Evolutionary conservation across 2,329 filamentous ascomycete species (phyloP).

Genomic region (Verticillium albo-atrum): DNA sequence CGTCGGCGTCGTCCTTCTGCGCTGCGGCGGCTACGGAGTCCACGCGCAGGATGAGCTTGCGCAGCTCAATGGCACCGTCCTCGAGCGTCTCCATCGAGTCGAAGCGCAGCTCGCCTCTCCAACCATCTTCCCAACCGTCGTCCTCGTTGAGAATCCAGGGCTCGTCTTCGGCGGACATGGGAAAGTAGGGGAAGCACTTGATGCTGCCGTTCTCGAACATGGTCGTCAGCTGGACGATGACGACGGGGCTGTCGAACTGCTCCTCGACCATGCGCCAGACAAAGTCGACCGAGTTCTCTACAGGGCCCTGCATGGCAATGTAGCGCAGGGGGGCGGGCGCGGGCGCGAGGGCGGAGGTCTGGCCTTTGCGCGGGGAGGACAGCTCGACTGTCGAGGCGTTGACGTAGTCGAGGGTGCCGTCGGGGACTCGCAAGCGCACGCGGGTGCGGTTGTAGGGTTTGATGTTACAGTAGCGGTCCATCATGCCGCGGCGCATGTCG

Average conservation of each 20-base stretch:
- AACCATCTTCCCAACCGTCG: conserved; percentile 61
- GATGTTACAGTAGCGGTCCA: conserved; percentile 88
- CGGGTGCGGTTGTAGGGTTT: conserved; percentile 86
- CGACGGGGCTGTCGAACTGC: conserved; percentile 64
- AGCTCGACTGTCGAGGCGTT: conserved; percentile 72
- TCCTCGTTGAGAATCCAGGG: conserved; percentile 56
- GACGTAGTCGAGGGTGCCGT: conserved; percentile 71
- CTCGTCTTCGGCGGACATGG: conserved; percentile 48
- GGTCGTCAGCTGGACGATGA: conserved; percentile 93
- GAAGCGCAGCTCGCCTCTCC: conserved; percentile 65
- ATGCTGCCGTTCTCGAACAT: conserved; percentile 72
- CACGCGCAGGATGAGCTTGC: conserved; percentile 62
- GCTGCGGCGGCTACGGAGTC: conserved; percentile 10
- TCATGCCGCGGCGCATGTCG: conserved; percentile 23
- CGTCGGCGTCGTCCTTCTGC: conserved; percentile 12
- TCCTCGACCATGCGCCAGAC: conserved; percentile 96
- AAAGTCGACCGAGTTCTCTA: conserved; percentile 67
- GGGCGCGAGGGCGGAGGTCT: conserved; percentile 23
- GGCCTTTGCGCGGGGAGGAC: conserved; percentile 32
- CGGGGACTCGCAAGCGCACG: conserved; percentile 72
- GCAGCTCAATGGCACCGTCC: conserved; percentile 62
- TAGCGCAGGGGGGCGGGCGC: conserved; percentile 54
- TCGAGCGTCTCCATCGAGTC: conserved; percentile 54
- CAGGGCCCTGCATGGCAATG: conserved; percentile 93
- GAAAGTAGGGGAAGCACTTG: conserved; percentile 91